Conservation (phyloP, 768 basidiomycete genomes). For the Piloderma croceum region DNA sequence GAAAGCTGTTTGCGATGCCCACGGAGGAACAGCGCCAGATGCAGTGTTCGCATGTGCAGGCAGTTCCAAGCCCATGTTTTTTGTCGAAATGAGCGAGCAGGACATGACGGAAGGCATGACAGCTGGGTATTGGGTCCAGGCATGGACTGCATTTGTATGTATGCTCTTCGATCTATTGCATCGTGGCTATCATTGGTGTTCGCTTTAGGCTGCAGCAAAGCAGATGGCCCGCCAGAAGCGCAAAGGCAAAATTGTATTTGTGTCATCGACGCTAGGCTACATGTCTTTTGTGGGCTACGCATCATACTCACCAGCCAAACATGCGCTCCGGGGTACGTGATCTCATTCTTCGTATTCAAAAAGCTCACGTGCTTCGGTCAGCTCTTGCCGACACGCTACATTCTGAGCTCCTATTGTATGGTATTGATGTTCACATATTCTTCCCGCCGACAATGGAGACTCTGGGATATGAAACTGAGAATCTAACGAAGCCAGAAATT, state of each 20-base stretch:
- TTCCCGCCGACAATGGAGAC: slow-evolving; percentile 79
- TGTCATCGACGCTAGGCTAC: slow-evolving; percentile 69
- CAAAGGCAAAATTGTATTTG: slow-evolving; percentile 69
- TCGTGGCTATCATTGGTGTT: not conserved
- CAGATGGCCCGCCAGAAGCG: slow-evolving; percentile 52
- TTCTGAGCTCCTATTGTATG: slow-evolving; percentile 73
- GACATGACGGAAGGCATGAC: slow-evolving; percentile 51
- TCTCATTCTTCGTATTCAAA: not conserved
- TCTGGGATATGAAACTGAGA: slow-evolving; percentile 73
- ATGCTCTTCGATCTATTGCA: no score
- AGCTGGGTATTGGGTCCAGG: slow-evolving; percentile 50
- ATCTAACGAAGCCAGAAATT: slow-evolving; percentile 70
- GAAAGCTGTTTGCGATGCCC: slow-evolving; percentile 40
- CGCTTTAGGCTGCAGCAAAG: slow-evolving; percentile 56
- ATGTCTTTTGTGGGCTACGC: slow-evolving; percentile 76
- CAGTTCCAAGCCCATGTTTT: slow-evolving; percentile 51
- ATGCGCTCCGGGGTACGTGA: slow-evolving; percentile 70
- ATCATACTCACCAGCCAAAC: slow-evolving; percentile 79
- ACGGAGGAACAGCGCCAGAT: slow-evolving; percentile 49
- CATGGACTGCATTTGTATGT: slow-evolving; percentile 57
- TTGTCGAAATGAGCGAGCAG: slow-evolving; percentile 48
- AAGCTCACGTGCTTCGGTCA: slow-evolving; percentile 22
- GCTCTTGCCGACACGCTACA: slow-evolving; percentile 81
- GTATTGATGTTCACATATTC: slow-evolving; percentile 72
- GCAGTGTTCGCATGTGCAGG: slow-evolving; percentile 68